phyloP scores from a whole-genome alignment of 495 filamentous ascomycete genomes.

The Darksidea phi region DNA sequence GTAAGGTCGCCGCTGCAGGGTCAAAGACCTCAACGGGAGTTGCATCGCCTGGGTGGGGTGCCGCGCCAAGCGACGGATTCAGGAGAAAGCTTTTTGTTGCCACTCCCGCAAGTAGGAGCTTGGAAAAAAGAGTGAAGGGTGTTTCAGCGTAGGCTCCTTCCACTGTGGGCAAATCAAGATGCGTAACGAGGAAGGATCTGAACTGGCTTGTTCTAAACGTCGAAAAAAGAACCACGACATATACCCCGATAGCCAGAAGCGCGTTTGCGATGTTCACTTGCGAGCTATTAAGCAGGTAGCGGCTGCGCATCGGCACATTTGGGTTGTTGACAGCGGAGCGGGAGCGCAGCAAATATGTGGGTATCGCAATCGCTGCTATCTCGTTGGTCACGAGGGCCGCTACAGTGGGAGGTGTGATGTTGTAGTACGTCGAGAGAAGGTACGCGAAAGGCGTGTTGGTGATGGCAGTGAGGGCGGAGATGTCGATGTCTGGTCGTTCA shows the following conservation, averaged over 20 bases:
- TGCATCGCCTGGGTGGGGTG: conserved; percentile 18
- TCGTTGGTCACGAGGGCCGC: conserved; percentile 61
- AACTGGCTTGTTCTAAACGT: conserved; percentile 62
- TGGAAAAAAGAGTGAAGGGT: conserved; percentile 50
- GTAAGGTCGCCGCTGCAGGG: conserved; percentile 53
- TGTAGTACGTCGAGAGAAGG: conserved; percentile 73
- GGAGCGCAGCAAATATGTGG: conserved; percentile 68
- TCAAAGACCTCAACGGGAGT: conserved; percentile 47
- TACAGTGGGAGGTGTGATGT: conserved; percentile 57
- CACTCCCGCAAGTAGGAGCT: conserved; percentile 63
- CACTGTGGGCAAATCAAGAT: conserved; percentile 71
- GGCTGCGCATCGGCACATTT: conserved; percentile 58
- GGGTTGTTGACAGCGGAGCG: conserved; percentile 61
- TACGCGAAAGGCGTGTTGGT: conserved; percentile 68
- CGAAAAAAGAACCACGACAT: conserved; percentile 62
- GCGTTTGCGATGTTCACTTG: conserved; percentile 62
- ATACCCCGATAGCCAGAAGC: conserved; percentile 64
- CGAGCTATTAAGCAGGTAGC: conserved; percentile 66
- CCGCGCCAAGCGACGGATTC: conserved; percentile 52
- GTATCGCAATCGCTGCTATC: conserved; percentile 62
- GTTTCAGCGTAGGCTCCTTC: conserved; percentile 59
- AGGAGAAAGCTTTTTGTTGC: conserved; percentile 74
- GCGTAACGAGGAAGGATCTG: conserved; percentile 61
- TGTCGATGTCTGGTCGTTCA: conserved; percentile 55
- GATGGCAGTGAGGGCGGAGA: conserved; percentile 64